A percentile compares a stretch with the other conserved stretches of the same genome.
Conservation (phyloP, 768 basidiomycete species). For the Rhodotorula kratochvilovae region DNA sequence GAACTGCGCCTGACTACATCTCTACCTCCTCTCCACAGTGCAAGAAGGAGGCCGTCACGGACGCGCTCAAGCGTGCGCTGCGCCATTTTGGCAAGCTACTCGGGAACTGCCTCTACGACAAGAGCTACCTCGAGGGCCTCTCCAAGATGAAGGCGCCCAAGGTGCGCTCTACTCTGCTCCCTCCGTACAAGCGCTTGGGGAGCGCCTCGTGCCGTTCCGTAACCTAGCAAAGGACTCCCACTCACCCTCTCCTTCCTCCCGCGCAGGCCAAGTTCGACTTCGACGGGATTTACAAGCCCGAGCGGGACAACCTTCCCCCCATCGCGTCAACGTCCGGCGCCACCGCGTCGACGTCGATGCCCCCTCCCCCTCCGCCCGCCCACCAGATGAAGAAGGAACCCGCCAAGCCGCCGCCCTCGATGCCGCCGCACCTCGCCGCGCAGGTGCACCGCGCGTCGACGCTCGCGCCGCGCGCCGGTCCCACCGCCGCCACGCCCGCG, state of each 20-base stretch:
- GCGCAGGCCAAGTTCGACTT: constrained; percentile 42
- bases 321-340: not conserved
- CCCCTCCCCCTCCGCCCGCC: not conserved
- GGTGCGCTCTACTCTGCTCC: constrained; percentile 49
- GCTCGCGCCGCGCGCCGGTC: not conserved
- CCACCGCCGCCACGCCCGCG: not conserved
- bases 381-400: not conserved
- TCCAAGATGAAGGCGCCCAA: constrained; percentile 78
- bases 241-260: not conserved
- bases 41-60: constrained; percentile 97
- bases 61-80: constrained; percentile 83
- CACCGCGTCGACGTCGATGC: not conserved
- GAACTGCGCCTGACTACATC: not conserved
- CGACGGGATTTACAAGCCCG: constrained; percentile 28
- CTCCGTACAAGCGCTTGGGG: no score
- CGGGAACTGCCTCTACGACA: constrained; percentile 97
- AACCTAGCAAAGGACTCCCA: not conserved
- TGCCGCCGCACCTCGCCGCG: not conserved
- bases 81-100: constrained; percentile 89
- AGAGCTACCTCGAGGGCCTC: constrained; percentile 75
- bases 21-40: no score
- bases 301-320: constrained; percentile 5
- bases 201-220: no score
- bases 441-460: constrained; percentile 11
- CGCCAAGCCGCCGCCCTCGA: not conserved